Base-by-base conservation (phyloP, 257 asterid species). In the Craterostigma plantagineum region DNA sequence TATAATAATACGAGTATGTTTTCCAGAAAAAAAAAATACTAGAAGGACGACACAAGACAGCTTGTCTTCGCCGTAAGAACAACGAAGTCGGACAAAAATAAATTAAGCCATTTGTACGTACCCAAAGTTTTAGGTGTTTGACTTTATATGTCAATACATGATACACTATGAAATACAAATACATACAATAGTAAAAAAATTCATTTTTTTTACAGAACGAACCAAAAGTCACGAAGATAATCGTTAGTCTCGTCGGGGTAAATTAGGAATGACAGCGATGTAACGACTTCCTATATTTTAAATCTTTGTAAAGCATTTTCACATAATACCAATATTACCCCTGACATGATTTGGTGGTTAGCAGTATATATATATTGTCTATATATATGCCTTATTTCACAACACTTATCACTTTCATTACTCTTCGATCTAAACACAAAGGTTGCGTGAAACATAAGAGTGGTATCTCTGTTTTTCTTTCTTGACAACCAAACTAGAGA, bases 381-480 rank as follows among this genome's bases (percentile, higher is more conserved):
- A 23, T 23, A 23, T 23, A 23, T 23, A 23, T 23, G 30, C 30
- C n/a, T 23, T 23, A 23, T 23, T 23, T 2, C 30, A 23, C 6
- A 23, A 23, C 30, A 23, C 30, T 2, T 6, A 23, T 52, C 57
- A 51, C 70, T 36, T 50, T 51, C 46, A 16, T 62, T 38, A 30
- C 62, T 10, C 48, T 15, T 37, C 33, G 33, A 30, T 1, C 11
- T 4, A 38, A 34, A 11, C 38, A 11, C 45, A 8, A 56, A 35
- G 64, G 63, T 85, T 60, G 91, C 92, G 85, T 85, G 61, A 84
- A 75, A 23, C 38, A 42, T 61, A 77, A 68, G 85, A 40, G 65
- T 66, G 49, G 76, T 38, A 79, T 76, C 91, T 68, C 16, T 72
- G 75, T 56, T 50, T 52, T 23, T 23, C 6, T 67, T 56, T 50